Base-by-base conservation (phyloP, 495 filamentous ascomycete species). In the Stereocaulon alpinum region DNA sequence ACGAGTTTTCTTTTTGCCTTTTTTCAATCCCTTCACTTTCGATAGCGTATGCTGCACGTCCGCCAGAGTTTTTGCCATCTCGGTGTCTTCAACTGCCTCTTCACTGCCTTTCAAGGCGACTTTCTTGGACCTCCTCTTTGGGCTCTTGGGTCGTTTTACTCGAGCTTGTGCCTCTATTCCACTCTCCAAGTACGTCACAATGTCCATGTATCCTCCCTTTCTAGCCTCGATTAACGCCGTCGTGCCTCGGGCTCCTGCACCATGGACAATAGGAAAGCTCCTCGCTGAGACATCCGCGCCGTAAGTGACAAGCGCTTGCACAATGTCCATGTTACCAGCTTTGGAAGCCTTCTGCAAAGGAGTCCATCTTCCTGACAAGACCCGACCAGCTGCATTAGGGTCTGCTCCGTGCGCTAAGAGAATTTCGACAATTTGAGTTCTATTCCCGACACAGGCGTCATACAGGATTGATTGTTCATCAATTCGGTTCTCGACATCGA, bases 401-500 rank as follows among this genome's bases (percentile, higher is more conserved):
- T 52, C 49, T 18, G 49, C 49, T 34, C 49, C 27, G 18, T 37
- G 6, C 9, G 7, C 9, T 18, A 52, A 52, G 27, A 52, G 49
- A n/a, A 37, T 10, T n/a, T 27, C 30, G 20, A 52, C 30, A 4
- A 52, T 29, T 37, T 52, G 27, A 15, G 49, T 37, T 52, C 6
- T 52, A 9, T 32, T 29, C 15, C 29, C 49, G 34, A 37, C 18
- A n/a, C 49, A 52, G 15, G 49, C 49, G 20, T 52, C 49, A 52
- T 52, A 52, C 3, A 52, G 30, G 3, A 52, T 37, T 18, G 49
- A 52, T n/a, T 52, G 30, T 2, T 52, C 49, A 12, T 52, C 34
- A 29, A 52, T 27, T 29, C 18, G n/a, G 29, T 52, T 52, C n/a
- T 52, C 49, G 30, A 52, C 34, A 29, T 52, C 49, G 34, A 52